phyloP scores from a whole-genome alignment of 2,329 filamentous ascomycete species.

The Fusarium camptoceras region DNA sequence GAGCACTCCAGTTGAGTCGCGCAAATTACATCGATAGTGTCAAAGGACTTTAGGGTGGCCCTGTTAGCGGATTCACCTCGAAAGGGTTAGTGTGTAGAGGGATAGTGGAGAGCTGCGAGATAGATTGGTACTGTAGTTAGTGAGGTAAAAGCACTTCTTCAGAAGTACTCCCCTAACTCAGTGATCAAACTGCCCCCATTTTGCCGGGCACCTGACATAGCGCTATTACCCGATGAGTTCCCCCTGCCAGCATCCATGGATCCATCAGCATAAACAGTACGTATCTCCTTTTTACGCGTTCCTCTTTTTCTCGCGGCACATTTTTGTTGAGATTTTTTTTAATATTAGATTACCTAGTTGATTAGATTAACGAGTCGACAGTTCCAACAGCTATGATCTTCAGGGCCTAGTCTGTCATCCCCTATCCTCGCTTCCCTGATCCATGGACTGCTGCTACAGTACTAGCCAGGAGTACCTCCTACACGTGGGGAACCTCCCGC shows the following conservation, averaged over 20 bases:
- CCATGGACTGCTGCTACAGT: slow-evolving; percentile 1
- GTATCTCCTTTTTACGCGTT: slow-evolving; percentile 24
- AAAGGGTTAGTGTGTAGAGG: slow-evolving; percentile 32
- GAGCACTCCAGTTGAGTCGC: slow-evolving; percentile 36
- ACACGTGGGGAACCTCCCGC: slow-evolving; percentile 34
- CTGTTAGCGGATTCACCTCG: slow-evolving; percentile 40
- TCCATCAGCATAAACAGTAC: slow-evolving; percentile 15
- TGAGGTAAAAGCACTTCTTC: accelerated
- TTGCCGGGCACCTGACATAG: slow-evolving; percentile 41
- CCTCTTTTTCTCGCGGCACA: slow-evolving; percentile 13
- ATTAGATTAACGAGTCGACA: slow-evolving; percentile 1
- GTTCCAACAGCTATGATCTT: neutral
- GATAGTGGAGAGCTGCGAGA: slow-evolving; percentile 44
- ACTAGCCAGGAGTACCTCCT: slow-evolving; percentile 21
- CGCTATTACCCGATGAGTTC: slow-evolving; percentile 34
- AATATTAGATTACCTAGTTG: neutral
- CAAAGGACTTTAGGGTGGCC: slow-evolving; percentile 45
- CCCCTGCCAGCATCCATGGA: slow-evolving; percentile 17
- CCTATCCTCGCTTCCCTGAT: slow-evolving; percentile 18
- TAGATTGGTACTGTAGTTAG: slow-evolving; percentile 39
- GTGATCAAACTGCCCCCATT: slow-evolving; percentile 36
- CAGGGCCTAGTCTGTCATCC: neutral
- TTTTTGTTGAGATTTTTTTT: slow-evolving; percentile 11
- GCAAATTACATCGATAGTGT: slow-evolving; percentile 50
- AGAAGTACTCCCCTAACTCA: slow-evolving; percentile 29